Evolutionary conservation across 2,329 filamentous ascomycete genomes (phyloP).

Genomic region (Coniella lustricola): DNA sequence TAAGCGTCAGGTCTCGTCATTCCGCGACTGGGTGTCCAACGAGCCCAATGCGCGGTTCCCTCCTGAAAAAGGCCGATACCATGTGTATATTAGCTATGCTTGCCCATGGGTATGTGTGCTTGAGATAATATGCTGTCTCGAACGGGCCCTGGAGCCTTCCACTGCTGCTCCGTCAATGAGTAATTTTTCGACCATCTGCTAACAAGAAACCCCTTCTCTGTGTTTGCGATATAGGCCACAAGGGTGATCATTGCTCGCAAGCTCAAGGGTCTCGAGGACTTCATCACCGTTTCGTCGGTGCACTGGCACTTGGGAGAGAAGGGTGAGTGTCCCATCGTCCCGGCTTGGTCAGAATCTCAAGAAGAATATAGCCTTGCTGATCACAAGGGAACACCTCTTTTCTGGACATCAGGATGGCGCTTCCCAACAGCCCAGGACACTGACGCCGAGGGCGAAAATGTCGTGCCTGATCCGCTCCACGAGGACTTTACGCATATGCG

Average conservation of each 20-base stretch:
- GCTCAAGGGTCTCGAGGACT: slow-evolving; percentile 85
- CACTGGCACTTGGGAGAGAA: slow-evolving; percentile 77
- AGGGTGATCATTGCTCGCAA: slow-evolving; percentile 80
- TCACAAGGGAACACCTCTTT: no score
- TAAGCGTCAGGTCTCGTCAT: slow-evolving; percentile 78
- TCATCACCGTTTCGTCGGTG: slow-evolving; percentile 73
- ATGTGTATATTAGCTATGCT: slow-evolving; percentile 90
- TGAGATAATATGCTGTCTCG: no score
- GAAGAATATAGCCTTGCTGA: no score
- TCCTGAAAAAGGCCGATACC: slow-evolving; percentile 82
- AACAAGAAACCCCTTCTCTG: no score
- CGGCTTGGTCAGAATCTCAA: background rate
- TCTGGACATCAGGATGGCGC: slow-evolving; percentile 71
- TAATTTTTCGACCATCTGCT: no score
- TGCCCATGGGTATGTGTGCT: slow-evolving; percentile 71
- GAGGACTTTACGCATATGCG: slow-evolving; percentile 63
- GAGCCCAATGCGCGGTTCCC: slow-evolving; percentile 68
- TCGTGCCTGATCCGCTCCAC: slow-evolving; percentile 62
- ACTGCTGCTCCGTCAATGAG: no score
- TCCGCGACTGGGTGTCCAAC: slow-evolving; percentile 72
- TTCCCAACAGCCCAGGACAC: slow-evolving; percentile 61
- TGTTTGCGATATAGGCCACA: slow-evolving; percentile 49
- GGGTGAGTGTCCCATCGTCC: slow-evolving; percentile 26
- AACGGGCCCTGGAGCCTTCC: no score
- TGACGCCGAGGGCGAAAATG: slow-evolving; percentile 51